Percentiles rank a stretch among this genome's conserved stretches.
These are phyloP conservation scores for Gynandropsis gynandra DNA, from an alignment of 345 rosid genomes.

Conservation along the genomic window DNA sequence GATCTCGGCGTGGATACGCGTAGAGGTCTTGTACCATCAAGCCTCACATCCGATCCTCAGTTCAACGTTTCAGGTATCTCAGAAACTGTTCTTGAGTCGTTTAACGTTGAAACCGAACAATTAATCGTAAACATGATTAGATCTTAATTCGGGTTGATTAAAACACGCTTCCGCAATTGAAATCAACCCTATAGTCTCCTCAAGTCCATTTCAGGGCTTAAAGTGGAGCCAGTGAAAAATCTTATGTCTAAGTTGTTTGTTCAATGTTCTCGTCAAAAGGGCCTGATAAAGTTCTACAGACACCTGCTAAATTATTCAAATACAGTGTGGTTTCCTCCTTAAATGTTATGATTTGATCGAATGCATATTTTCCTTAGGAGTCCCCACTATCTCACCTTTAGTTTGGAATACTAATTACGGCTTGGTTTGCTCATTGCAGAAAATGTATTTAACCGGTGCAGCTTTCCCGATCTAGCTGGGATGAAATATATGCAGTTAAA, in stretches of 20 bases:
- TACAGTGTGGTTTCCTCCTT: conserved; percentile 29
- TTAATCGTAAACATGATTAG: too few species aligned
- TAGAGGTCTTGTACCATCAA: too few species aligned
- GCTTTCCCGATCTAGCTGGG: conserved; percentile 69
- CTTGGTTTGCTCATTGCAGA: conserved; percentile 49
- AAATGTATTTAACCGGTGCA: conserved; percentile 78
- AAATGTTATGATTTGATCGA: conserved; percentile 8
- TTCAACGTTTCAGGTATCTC: too few species aligned
- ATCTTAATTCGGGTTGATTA: too few species aligned
- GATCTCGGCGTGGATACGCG: too few species aligned
- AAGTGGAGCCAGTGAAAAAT: conserved; percentile 86
- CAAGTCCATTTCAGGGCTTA: conserved; percentile 77
- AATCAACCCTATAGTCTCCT: too few species aligned
- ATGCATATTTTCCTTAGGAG: neutral
- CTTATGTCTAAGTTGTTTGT: conserved; percentile 88
- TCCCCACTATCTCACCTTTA: neutral
- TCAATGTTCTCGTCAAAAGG: conserved; percentile 92
- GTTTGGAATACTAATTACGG: conserved; percentile 25
- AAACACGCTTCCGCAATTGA: too few species aligned
- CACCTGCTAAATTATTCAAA: conserved; percentile 92
- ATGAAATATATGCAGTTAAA: conserved; percentile 57
- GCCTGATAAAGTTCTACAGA: conserved; percentile 85
- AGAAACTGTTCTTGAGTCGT: too few species aligned
- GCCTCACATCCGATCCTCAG: too few species aligned
- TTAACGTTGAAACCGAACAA: too few species aligned